These are phyloP conservation scores for Tuber indicum DNA, from an alignment of 495 filamentous ascomycete species.

Conservation along the genomic window DNA sequence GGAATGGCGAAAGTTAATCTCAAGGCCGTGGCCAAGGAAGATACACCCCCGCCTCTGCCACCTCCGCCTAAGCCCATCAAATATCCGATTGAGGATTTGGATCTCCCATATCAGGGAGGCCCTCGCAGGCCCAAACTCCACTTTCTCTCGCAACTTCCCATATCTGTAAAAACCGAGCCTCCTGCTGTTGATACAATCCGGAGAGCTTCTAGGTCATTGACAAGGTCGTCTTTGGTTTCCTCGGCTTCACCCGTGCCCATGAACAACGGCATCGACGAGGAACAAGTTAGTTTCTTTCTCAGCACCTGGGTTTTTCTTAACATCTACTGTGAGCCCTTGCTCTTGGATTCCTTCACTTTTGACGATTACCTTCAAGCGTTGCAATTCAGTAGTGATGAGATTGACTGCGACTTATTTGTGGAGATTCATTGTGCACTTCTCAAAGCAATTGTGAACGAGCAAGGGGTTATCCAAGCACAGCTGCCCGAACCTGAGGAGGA, in stretches of 20 bases:
- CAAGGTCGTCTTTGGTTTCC: conserved; percentile 25
- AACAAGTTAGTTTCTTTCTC: conserved; percentile 38
- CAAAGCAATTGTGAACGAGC: conserved; percentile 74
- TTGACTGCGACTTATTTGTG: conserved; percentile 77
- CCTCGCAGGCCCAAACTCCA: conserved; percentile 64
- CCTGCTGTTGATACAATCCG: conserved; percentile 29
- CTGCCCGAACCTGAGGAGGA: conserved; percentile 70
- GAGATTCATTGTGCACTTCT: conserved; percentile 89
- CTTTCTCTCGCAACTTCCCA: conserved; percentile 60
- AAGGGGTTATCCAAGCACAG: conserved; percentile 69
- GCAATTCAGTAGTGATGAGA: conserved; percentile 65
- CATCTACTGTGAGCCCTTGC: conserved; percentile 87
- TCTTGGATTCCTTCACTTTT: conserved; percentile 93
- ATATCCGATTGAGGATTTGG: conserved; percentile 91
- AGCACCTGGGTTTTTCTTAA: conserved; percentile 88
- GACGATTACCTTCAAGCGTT: conserved; percentile 92
- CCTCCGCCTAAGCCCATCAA: conserved; percentile 74
- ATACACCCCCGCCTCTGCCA: conserved; percentile 48
- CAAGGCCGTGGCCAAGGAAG: conserved; percentile 36
- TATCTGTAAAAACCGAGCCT: conserved; percentile 32
- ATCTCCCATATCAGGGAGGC: conserved; percentile 59
- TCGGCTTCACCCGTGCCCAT: conserved; percentile 29
- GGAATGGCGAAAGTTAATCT: conserved; percentile 32
- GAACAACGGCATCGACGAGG: conserved; percentile 37
- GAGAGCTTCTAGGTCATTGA: conserved; percentile 36